Evolutionary conservation across 2,329 filamentous ascomycete genomes (phyloP).

Genomic region (Sporothrix phasma): DNA sequence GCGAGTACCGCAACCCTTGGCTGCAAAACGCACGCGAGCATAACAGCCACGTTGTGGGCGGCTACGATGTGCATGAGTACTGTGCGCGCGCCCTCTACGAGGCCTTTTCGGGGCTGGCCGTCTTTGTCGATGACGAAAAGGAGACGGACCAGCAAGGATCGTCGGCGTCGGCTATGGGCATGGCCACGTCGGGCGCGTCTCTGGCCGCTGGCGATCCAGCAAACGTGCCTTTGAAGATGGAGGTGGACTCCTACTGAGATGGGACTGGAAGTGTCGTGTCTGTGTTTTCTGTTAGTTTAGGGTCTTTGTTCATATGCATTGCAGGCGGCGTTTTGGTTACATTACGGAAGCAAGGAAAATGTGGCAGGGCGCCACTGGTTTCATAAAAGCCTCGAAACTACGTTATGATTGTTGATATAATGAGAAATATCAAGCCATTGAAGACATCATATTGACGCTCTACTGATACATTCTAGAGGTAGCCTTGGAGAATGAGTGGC

Average conservation of each 20-base stretch:
- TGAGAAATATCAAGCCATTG: too few species aligned
- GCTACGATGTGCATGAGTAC: slow-evolving; percentile 76
- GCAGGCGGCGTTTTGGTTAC: not conserved
- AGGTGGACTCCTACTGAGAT: slow-evolving; percentile 37
- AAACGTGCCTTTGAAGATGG: slow-evolving; percentile 31
- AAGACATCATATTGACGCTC: not conserved
- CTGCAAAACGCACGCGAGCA: slow-evolving; percentile 58
- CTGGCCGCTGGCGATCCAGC: slow-evolving; percentile 23
- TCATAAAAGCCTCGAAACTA: too few species aligned
- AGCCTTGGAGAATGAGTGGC: not conserved
- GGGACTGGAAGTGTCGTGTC: not conserved
- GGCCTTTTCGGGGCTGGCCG: slow-evolving; percentile 79
- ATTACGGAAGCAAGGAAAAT: not conserved
- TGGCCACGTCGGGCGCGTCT: slow-evolving; percentile 26
- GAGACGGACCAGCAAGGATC: slow-evolving; percentile 27
- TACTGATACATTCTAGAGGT: not conserved
- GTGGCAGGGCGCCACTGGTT: not conserved
- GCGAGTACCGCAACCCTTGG: slow-evolving; percentile 65
- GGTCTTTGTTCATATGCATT: not conserved
- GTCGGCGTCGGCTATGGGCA: slow-evolving; percentile 25
- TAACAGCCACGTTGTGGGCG: slow-evolving; percentile 59
- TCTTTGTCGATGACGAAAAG: slow-evolving; percentile 76
- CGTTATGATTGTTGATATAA: too few species aligned
- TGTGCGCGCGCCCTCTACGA: slow-evolving; percentile 73
- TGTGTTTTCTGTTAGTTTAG: not conserved